A percentile compares a stretch with the other conserved stretches of the same genome.
phyloP scores from a whole-genome alignment of 306 rosid genomes.

The Quercus glauca region DNA sequence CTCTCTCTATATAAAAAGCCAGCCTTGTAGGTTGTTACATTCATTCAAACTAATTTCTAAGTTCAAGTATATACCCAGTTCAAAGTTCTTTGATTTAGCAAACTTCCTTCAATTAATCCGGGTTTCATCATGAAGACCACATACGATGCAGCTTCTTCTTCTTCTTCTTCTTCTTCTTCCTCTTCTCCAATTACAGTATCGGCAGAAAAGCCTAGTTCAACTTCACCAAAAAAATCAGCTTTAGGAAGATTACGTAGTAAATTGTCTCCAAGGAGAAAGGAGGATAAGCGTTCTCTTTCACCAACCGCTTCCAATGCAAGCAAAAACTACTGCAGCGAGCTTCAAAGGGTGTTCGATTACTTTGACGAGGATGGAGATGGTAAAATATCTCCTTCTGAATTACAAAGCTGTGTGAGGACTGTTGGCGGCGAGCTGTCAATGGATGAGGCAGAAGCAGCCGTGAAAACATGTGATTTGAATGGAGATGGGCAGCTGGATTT shows the following conservation, averaged over 20 bases:
- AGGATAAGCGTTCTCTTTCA: not conserved
- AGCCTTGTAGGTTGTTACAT: not conserved
- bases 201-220: not conserved
- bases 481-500: constrained; percentile 36
- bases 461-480: constrained; percentile 23
- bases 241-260: constrained; percentile 1
- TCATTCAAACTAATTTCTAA: not conserved
- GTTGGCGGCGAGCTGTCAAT: constrained; percentile 19
- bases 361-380: constrained; percentile 36
- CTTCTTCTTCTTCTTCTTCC: not conserved
- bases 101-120: too few relatives aligned
- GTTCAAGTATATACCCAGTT: not conserved
- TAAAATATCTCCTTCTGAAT: constrained; percentile 33
- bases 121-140: not conserved
- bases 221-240: not conserved
- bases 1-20: not conserved
- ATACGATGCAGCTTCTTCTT: not conserved
- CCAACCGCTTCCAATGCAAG: not conserved
- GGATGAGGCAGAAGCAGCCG: constrained; percentile 29
- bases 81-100: too few relatives aligned
- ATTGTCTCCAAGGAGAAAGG: not conserved
- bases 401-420: constrained; percentile 26
- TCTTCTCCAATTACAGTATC: not conserved
- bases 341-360: constrained; percentile 18
- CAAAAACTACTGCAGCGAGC: constrained; percentile 1